Evolutionary conservation across 192 early-diverging fungal species (phyloP), one percentile per base, ranked within the genome.

Genomic region (Chytriomyces hyalinus): DNA sequence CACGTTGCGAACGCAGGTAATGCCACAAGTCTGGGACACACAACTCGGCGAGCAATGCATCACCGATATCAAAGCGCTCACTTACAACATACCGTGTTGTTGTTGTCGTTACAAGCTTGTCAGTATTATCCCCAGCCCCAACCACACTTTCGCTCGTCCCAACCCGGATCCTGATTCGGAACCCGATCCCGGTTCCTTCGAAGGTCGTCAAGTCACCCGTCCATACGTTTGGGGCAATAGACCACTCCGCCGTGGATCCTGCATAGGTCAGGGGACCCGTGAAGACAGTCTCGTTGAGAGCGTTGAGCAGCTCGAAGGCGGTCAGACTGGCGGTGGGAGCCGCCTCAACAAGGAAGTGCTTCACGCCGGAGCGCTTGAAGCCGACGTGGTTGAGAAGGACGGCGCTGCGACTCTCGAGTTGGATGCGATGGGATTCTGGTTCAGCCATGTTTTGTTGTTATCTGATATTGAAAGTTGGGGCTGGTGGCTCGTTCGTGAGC

Each of bases 381-480:
- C 68, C 68, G 20, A 70, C 49, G 50, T 70, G 68, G 68, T 70
- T 70, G n/a, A 70, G 50, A 50, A 70, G 22, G 8, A 70, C 51
- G 1, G 49, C 7, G n/a, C n/a, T 44, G 49, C 68, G 68, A 0
- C 10, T 6, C n/a, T 11, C 10, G 15, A 70, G 68, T 10, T 70
- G 17, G 22, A 70, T 70, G 50, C 15, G 9, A 45, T 70, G 53
- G 11, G 68, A 50, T 8, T 70, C 49, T 15, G 68, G 68, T 43
- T 70, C 49, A 15, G 49, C 17, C 68, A 70, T 70, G 13, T 20
- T 57, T 57, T 1, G n/a, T n/a, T n/a, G 53, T n/a, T 57, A n/a
- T 57, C 53, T 57, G 24, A 0, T 26, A 0, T 26, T 26, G 0
- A 26, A 26, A 26, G 24, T 26, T 26, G 24, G 24, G 24, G 24